These are phyloP conservation scores for Pseudopediastrum boryanum DNA, from an alignment of 139 green algal species.

Conservation along the genomic window DNA sequence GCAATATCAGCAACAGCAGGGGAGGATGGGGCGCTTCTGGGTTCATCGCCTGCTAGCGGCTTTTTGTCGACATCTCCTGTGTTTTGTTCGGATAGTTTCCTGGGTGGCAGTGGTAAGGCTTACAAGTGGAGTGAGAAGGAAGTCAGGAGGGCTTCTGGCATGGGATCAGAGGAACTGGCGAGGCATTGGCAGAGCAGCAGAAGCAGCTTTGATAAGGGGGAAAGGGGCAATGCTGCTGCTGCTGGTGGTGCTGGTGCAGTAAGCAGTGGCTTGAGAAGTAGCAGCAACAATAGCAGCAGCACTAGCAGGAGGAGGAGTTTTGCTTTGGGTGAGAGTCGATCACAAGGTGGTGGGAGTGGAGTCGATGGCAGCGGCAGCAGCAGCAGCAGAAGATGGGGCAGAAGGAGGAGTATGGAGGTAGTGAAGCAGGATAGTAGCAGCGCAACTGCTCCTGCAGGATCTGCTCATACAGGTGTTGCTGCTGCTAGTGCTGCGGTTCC, in stretches of 20 bases:
- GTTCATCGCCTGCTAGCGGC: no score
- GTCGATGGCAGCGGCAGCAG: background rate
- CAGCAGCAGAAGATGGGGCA: no score
- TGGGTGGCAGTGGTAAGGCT: background rate
- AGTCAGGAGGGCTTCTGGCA: slow-evolving; percentile 9
- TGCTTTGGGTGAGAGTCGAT: no score
- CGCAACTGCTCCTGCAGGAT: slow-evolving; percentile 12
- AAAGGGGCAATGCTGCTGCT: no score
- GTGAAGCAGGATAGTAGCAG: background rate
- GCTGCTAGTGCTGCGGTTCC: slow-evolving; percentile 22
- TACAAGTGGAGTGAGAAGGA: slow-evolving; percentile 33
- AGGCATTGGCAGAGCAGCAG: background rate
- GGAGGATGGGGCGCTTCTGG: no score
- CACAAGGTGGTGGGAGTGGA: no score
- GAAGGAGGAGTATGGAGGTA: no score
- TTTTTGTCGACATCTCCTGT: no score
- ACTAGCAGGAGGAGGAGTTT: no score
- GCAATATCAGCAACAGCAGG: no score
- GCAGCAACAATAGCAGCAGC: slow-evolving; percentile 8
- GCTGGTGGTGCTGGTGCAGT: background rate
- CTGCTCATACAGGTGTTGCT: background rate
- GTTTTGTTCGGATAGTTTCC: no score
- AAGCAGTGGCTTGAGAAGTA: background rate
- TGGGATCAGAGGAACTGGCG: slow-evolving; percentile 16
- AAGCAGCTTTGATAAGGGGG: background rate